Conservation (phyloP, 2,329 filamentous ascomycete species). For the Fusarium poae region DNA sequence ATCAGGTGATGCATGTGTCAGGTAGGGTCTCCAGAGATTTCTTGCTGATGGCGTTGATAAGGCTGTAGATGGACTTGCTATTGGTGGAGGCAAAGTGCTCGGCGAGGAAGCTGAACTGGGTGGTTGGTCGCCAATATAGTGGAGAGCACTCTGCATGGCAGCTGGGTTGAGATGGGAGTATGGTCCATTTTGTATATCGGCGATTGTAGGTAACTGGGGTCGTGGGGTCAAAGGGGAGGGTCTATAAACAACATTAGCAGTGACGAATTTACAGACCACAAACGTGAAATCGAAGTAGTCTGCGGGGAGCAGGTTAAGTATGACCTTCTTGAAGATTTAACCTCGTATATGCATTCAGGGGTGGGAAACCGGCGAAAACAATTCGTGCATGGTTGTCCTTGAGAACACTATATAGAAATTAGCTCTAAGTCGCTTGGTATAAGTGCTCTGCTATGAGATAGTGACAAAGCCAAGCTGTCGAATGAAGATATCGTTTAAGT, state of each 20-base stretch:
- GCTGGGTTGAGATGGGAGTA: constrained; percentile 56
- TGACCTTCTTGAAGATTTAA: constrained; percentile 44
- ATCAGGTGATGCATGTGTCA: constrained; percentile 44
- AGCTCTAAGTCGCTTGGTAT: constrained; percentile 2
- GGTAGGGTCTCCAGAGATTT: constrained; percentile 47
- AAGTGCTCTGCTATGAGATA: not conserved
- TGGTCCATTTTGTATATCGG: constrained; percentile 45
- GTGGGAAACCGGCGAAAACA: constrained; percentile 66
- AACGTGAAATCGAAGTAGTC: too few species aligned
- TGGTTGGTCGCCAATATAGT: constrained; percentile 49
- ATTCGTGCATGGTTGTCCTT: constrained; percentile 66
- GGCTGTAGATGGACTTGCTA: constrained; percentile 1
- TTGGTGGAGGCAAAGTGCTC: not conserved
- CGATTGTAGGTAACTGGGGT: constrained; percentile 33
- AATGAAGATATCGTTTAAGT: not conserved
- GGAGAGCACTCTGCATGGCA: constrained; percentile 53
- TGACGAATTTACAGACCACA: not conserved
- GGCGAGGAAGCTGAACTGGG: constrained; percentile 7
- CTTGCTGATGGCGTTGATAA: not conserved
- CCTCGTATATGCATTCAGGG: constrained; percentile 63
- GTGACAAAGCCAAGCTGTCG: not conserved
- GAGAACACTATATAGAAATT: constrained; percentile 61
- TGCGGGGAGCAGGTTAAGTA: not conserved
- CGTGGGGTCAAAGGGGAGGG: constrained; percentile 7
- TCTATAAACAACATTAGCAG: constrained; percentile 24